Evolutionary conservation across 768 basidiomycete genomes (phyloP).

Genomic region (Suillus tomentosus): DNA sequence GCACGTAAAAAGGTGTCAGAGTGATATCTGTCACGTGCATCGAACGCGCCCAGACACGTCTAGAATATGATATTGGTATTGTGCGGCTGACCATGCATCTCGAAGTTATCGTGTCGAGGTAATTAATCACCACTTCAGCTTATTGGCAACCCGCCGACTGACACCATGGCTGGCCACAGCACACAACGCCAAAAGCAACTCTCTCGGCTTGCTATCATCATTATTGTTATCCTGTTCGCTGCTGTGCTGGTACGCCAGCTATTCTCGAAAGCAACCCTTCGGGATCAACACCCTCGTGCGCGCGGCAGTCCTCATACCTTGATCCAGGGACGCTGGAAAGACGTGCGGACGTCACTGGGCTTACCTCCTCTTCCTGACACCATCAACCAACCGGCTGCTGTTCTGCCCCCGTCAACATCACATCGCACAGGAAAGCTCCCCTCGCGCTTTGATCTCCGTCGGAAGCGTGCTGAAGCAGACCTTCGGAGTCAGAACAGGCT

Average conservation of each 20-base stretch:
- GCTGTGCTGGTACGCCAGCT: conserved; percentile 22
- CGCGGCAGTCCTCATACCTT: background rate
- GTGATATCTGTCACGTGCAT: conserved; percentile 16
- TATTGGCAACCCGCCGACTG: conserved; percentile 15
- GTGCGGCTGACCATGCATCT: conserved; percentile 6
- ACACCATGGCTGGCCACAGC: conserved; percentile 23
- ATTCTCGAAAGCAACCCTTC: background rate
- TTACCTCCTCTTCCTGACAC: conserved; percentile 28
- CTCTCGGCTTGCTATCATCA: conserved; percentile 20
- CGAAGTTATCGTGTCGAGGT: background rate
- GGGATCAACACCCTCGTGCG: background rate
- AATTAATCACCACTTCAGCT: background rate
- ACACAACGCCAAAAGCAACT: conserved; percentile 17
- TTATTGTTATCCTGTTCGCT: conserved; percentile 27
- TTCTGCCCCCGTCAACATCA: background rate
- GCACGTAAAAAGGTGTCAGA: background rate
- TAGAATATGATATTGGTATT: background rate
- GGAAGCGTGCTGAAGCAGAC: conserved; percentile 17
- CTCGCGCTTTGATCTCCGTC: conserved; percentile 28
- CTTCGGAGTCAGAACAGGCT: conserved; percentile 20
- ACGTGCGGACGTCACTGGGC: conserved; percentile 32
- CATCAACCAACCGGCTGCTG: conserved; percentile 12
- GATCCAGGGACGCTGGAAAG: conserved; percentile 36
- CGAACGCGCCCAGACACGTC: conserved; percentile 7
- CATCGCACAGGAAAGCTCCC: conserved; percentile 14